phyloP scores from a whole-genome alignment of 257 asterid genomes.

The Fraxinus anomala region DNA sequence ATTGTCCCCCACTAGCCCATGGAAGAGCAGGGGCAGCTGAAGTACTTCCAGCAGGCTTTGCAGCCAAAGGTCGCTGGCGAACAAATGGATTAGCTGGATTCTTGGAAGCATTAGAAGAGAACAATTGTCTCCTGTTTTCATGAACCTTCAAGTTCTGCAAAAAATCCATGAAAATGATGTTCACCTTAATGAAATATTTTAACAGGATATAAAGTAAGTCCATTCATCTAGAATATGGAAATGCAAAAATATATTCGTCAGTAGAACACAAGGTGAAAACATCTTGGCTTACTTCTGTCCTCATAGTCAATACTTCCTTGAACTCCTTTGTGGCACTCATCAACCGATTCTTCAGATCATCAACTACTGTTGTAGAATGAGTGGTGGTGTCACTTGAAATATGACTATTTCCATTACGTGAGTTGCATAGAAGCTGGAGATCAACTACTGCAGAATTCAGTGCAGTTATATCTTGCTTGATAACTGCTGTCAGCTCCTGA shows the following conservation, averaged over 20 bases:
- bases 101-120: conserved; percentile 65
- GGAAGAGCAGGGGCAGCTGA: conserved; percentile 71
- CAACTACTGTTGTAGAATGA: conserved; percentile 91
- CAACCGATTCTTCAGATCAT: conserved; percentile 85
- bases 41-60: conserved; percentile 54
- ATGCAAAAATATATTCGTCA: background rate
- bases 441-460: conserved; percentile 88
- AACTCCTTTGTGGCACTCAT: conserved; percentile 92
- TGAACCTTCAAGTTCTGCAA: conserved; percentile 81
- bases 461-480: conserved; percentile 92
- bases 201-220: background rate
- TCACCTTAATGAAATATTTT: conserved; percentile 4
- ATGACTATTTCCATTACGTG: conserved; percentile 57
- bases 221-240: background rate
- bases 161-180: background rate
- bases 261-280: conserved; percentile 17
- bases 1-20: conserved; percentile 60
- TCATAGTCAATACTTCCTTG: conserved; percentile 87
- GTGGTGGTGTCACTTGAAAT: conserved; percentile 68
- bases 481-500: conserved; percentile 85
- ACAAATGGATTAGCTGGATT: conserved; percentile 76
- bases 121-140: conserved; percentile 77
- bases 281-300: conserved; percentile 75
- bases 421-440: conserved; percentile 71
- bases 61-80: conserved; percentile 85